Evolutionary conservation across 805 yeast species (phyloP).

Genomic region (Zygoascus biomembranicola): DNA sequence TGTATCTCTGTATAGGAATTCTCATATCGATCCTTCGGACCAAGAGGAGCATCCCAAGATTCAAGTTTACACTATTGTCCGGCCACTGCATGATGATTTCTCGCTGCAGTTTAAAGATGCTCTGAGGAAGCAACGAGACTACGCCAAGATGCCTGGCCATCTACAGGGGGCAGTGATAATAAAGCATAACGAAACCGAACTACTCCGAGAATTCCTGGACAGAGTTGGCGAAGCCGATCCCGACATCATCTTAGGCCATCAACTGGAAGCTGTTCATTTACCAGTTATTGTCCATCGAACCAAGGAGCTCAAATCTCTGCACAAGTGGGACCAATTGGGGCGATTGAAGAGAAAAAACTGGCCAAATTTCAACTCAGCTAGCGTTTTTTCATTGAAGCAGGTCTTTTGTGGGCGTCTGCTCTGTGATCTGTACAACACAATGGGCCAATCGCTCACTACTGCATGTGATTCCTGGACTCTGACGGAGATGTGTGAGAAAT

Average conservation of each 20-base stretch:
- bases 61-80: slow-evolving; percentile 64
- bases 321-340: slow-evolving; percentile 47
- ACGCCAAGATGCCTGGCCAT: slow-evolving; percentile 55
- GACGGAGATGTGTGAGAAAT: slow-evolving; percentile 80
- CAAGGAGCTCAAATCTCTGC: slow-evolving; percentile 54
- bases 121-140: slow-evolving; percentile 55
- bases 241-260: slow-evolving; percentile 83
- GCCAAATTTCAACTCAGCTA: slow-evolving; percentile 47
- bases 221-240: slow-evolving; percentile 46
- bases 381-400: slow-evolving; percentile 31
- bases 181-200: slow-evolving; percentile 37
- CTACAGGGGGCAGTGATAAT: slow-evolving; percentile 27
- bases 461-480: slow-evolving; percentile 94
- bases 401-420: slow-evolving; percentile 77
- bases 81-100: slow-evolving; percentile 43
- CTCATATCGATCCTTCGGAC: slow-evolving; percentile 70
- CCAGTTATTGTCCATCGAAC: slow-evolving; percentile 77
- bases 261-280: slow-evolving; percentile 67
- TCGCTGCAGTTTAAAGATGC: slow-evolving; percentile 27
- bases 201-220: slow-evolving; percentile 43
- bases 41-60: slow-evolving; percentile 41
- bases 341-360: slow-evolving; percentile 61
- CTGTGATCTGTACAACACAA: slow-evolving; percentile 89
- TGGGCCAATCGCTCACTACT: slow-evolving; percentile 86
- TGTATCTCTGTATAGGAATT: slow-evolving; percentile 56